Base-by-base conservation (phyloP, 2,329 filamentous ascomycete species). In the Exserohilum rostratum region DNA sequence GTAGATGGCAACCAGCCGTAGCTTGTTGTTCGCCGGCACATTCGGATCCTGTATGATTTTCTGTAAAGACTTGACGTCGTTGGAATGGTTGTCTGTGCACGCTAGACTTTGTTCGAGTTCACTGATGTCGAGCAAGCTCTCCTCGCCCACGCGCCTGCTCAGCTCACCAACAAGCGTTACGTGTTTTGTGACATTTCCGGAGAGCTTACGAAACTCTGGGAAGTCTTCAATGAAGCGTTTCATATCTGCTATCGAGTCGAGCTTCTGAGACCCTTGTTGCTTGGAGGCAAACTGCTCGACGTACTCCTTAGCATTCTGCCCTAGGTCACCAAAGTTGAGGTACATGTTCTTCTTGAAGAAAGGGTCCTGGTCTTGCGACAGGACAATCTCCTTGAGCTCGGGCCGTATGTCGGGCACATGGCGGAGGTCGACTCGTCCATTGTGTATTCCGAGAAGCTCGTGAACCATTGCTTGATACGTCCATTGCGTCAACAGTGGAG, bases 381-480 rank as follows among this genome's bases (percentile, higher is more conserved):
- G 79, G 2, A 98, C 93, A 53, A 99, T 95, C 77, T 99, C 95
- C 75, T 89, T 93, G 49, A 97, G 81, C 73, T 97, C 93, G 1
- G 91, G 89, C 13, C 90, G 83, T 51, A 96, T 86, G 50, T 96
- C 92, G 11, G 90, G 90, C 0, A 96, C 87, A 50, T 90, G 85
- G 58, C 88, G 89, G 30, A 99, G 81, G 70, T 96, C 90, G 0
- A 99, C 95, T 46, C 93, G 85, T n/a, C 95, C 95, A 72, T 98
- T 98, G 54, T 90, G 86, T 62, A 99, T 96, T 5, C 95, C 95
- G 11, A 99, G 82, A 2, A 98, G 79, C 70, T 99, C 95, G 72
- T 99, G 95, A 0, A 99, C 95, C 93, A 99, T 99, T n/a, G 95
- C 95, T 77, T 99, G 95, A 70, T 99, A 99, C 22, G 95, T 99